Evolutionary conservation across 495 filamentous ascomycete genomes (phyloP), one percentile per base, ranked within the genome.

Genomic region (Aspergillus avenaceus): DNA sequence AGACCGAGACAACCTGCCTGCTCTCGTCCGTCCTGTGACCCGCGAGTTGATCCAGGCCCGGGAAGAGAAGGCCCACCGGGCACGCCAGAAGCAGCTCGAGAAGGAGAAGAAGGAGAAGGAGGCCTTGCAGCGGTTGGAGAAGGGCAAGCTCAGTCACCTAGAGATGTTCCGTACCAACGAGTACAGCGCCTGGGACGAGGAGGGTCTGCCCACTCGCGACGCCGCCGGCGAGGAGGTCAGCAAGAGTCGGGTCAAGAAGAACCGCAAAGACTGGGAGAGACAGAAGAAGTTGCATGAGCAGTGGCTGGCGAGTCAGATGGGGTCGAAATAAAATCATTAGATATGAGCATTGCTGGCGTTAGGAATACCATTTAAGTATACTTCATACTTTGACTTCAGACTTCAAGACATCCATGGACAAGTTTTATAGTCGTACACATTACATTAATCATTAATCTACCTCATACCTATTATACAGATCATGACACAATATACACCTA

Each of bases 201-300:
- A 96, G 12, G 93, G 93, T 1, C 48, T 97, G 38, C 93, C 93
- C 8, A 86, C 80, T 3, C 87, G 80, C 65, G 81, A 89, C 63
- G 76, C 75, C 13, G 81, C 84, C 22, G 93, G 91, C 1, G 80
- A 80, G 55, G 90, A 95, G 61, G 71, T 98, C 22, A 77, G 88
- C 19, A 98, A 97, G 77, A 85, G 77, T 48, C 77, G 79, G 56
- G 50, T 51, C 27, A 98, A 97, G 79, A 95, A 90, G 79, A 63
- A 97, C 28, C 84, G 70, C 71, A 97, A 97, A 75, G 88, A 89
- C 23, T 95, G 88, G 90, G 88, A 95, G 62, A 83, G 74, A 64
- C 93, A 97, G 75, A 95, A 87, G 78, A 95, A 89, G 78, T 58
- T 80, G 49, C 87, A 96, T 63, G 87, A 95, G 65, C 70, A 65